Evolutionary conservation across 164 flowering plant genomes (phyloP), one percentile per base, ranked within the genome.

Genomic region (Cinnamomum chago): DNA sequence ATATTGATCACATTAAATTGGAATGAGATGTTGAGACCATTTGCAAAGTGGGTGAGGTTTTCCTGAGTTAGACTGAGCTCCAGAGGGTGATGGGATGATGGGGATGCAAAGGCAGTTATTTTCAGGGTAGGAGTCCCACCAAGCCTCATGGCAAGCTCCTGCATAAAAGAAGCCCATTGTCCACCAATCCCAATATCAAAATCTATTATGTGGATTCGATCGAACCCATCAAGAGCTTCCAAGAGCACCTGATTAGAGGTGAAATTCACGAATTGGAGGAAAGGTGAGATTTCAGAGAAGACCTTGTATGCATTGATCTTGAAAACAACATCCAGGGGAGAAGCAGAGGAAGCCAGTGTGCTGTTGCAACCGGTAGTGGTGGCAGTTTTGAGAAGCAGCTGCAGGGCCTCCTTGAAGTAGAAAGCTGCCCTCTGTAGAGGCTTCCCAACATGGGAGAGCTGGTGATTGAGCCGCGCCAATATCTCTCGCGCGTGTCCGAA

Each of bases 401-500:
- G 89, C 70, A 92, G 80, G 50, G 95, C 94, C 81, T 90, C 95
- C 85, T 90, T 91, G 86, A 84, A 86, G 81, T 86, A 92, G 83
- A 88, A 90, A 83, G 97, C 92, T 67, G 92, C 95, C 89, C 95
- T 82, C 2, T 80, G 75, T 23, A 90, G 82, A 78, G 97, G 93
- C 90, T 92, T 90, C 75, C 91, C 93, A 33, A 80, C 73, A 0
- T 88, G 93, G 76, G 94, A 65, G 87, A 90, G 93, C 89, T 93
- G 99, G 89, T 95, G 99, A 95, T 95, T 95, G 99, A 95, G 99
- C 99, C 98, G 98, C 97, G 99, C 99, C 99, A 96, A 96, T 96
- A 96, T 96, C 99, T 84, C 97, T 85, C 91, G 97, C 93, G 97
- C 97, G 91, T 83, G 92, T 83, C 84, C 86, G 50, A 81, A 82